These are phyloP conservation scores for Talaromyces albobiverticillius DNA, from an alignment of 2,329 filamentous ascomycete species.

Conservation along the genomic window DNA sequence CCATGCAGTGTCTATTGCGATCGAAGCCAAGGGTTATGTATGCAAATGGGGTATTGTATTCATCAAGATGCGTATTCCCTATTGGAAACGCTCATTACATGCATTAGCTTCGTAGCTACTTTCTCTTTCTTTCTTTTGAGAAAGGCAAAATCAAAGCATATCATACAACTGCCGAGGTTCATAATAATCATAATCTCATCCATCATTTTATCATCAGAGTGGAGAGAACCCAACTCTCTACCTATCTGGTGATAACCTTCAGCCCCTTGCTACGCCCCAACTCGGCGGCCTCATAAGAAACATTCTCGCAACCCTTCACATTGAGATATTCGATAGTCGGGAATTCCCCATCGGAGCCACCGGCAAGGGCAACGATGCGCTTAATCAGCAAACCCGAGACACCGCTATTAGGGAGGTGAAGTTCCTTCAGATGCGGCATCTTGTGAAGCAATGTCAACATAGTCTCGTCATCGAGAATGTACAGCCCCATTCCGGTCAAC, in stretches of 20 bases:
- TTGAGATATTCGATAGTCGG: constrained; percentile 26
- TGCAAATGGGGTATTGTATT: too few relatives aligned
- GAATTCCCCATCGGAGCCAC: not conserved
- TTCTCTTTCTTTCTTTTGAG: too few relatives aligned
- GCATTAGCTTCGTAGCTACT: not conserved
- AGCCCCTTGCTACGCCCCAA: constrained; percentile 26
- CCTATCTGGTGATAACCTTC: constrained; percentile 16
- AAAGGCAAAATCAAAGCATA: too few relatives aligned
- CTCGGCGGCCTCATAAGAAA: constrained; percentile 32
- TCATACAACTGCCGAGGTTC: too few relatives aligned
- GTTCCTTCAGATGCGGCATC: constrained; percentile 28
- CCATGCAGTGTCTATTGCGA: too few relatives aligned
- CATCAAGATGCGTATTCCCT: too few relatives aligned
- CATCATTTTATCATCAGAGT: too few relatives aligned
- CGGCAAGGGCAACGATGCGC: constrained; percentile 25
- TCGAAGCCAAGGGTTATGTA: too few relatives aligned
- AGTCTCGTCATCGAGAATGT: constrained; percentile 25
- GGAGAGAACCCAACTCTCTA: too few relatives aligned
- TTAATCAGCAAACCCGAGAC: constrained; percentile 36
- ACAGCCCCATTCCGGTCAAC: constrained; percentile 20
- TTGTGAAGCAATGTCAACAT: constrained; percentile 19
- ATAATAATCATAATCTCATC: too few relatives aligned
- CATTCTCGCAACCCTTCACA: constrained; percentile 26
- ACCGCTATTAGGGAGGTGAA: constrained; percentile 32
- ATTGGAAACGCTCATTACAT: not conserved